Percentiles rank a stretch among this genome's conserved stretches.
Evolutionary conservation across 2,329 filamentous ascomycete species (phyloP).

Genomic region (Fusarium cyanostomum): DNA sequence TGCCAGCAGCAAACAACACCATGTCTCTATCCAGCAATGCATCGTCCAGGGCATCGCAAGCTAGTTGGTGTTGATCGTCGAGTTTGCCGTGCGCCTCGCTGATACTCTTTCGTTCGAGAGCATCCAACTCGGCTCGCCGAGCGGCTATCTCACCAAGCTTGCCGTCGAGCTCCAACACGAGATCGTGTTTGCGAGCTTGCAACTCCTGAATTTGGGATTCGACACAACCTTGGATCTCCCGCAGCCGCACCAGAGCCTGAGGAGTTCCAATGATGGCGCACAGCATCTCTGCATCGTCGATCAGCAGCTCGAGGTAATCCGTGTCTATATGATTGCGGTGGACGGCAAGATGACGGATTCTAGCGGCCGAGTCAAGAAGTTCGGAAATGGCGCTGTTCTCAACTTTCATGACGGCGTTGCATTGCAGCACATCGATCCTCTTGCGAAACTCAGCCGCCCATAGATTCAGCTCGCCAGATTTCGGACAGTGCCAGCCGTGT

Average conservation of each 20-base stretch:
- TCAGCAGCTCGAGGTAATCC: not conserved
- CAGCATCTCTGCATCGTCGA: constrained; percentile 1
- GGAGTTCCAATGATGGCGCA: not conserved
- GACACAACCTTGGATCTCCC: not conserved
- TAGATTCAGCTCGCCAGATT: constrained; percentile 9
- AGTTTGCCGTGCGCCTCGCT: not conserved
- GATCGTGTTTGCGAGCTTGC: not conserved
- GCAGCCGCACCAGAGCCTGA: not conserved
- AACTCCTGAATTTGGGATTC: not conserved
- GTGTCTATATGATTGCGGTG: not conserved
- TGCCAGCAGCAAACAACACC: not conserved
- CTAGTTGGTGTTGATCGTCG: not conserved
- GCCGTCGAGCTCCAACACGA: not conserved
- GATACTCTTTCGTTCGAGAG: not conserved
- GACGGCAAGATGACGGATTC: constrained; percentile 16
- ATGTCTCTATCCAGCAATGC: not conserved
- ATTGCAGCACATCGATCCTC: not conserved
- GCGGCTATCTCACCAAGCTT: not conserved
- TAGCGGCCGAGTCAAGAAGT: not conserved
- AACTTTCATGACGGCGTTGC: not conserved
- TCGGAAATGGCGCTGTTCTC: not conserved
- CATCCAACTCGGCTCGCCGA: not conserved
- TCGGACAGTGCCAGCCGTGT: constrained; percentile 1
- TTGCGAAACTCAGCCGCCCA: not conserved
- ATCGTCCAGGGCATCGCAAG: not conserved